These are phyloP conservation scores for Kernera saxatilis DNA, from an alignment of 345 rosid genomes.

Conservation along the genomic window DNA sequence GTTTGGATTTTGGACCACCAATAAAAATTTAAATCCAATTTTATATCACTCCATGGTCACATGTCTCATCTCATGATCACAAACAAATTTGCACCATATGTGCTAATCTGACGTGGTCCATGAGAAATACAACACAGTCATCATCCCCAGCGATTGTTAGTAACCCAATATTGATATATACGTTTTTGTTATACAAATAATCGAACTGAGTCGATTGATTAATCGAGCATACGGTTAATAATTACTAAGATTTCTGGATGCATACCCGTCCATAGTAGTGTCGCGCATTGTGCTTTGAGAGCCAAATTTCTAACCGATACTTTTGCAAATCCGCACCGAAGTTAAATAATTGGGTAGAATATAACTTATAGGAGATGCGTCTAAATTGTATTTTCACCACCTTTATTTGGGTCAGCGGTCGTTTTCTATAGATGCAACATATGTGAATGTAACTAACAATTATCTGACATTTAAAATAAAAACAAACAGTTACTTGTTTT, in stretches of 20 bases:
- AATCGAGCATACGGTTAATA: neutral
- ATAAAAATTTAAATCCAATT: neutral
- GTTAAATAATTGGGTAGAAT: too few relatives aligned
- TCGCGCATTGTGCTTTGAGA: neutral
- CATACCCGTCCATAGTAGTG: neutral
- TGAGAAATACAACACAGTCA: neutral
- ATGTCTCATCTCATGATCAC: neutral
- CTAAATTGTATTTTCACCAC: neutral
- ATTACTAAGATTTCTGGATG: neutral
- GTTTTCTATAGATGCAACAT: too few relatives aligned
- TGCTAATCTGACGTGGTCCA: neutral
- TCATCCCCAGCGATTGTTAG: constrained; percentile 4
- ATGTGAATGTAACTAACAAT: too few relatives aligned
- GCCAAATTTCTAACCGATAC: neutral
- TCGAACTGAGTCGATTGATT: neutral
- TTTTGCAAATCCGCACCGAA: too few relatives aligned
- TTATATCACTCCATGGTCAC: neutral
- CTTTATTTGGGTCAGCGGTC: neutral
- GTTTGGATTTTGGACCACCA: neutral
- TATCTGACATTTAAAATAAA: too few relatives aligned
- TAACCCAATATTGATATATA: neutral
- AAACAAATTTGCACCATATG: neutral
- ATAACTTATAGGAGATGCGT: neutral
- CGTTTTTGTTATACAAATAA: neutral
- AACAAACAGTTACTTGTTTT: too few relatives aligned